Evolutionary conservation across 441 rosid genomes (phyloP).

Genomic region (Euphorbia celastroides): DNA sequence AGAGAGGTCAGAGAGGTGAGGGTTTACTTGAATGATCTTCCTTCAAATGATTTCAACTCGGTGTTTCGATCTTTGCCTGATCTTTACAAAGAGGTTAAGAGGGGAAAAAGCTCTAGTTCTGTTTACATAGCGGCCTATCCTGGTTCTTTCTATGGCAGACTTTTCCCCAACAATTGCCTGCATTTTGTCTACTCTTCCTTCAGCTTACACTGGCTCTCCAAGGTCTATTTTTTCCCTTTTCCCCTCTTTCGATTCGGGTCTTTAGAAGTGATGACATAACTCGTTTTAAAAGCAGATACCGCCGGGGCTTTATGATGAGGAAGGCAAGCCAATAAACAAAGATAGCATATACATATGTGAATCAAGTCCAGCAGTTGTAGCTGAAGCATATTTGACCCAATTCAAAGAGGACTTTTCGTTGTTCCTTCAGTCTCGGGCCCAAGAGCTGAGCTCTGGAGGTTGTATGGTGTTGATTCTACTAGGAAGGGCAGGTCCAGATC

Average conservation of each 20-base stretch:
- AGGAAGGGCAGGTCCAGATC: conserved; percentile 57
- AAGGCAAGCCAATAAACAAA: conserved; percentile 63
- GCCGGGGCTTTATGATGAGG: conserved; percentile 44
- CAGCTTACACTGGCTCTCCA: conserved; percentile 90
- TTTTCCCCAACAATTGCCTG: conserved; percentile 54
- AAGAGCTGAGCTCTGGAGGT: conserved; percentile 48
- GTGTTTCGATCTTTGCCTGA: conserved; percentile 69
- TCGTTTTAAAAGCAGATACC: conserved; percentile 46
- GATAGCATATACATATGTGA: conserved; percentile 57
- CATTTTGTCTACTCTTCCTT: conserved; percentile 68
- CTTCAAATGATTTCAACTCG: conserved; percentile 84
- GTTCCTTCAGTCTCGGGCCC: conserved; percentile 53
- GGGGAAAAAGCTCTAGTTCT: no score
- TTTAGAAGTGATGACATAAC: no score
- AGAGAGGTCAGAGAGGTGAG: conserved; percentile 38
- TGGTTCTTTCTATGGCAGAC: conserved; percentile 80
- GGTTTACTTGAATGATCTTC: conserved; percentile 76
- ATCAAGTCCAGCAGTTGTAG: conserved; percentile 52
- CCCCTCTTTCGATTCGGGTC: no score
- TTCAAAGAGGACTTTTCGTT: conserved; percentile 64
- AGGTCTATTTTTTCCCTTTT: conserved; percentile 30
- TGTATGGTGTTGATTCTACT: conserved; percentile 62
- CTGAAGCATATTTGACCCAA: conserved; percentile 55
- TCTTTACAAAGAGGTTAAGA: conserved; percentile 38
- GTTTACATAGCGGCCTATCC: conserved; percentile 66